Evolutionary conservation across 768 basidiomycete genomes (phyloP), one percentile per base, ranked within the genome.

Genomic region (Pisolithus marmoratus): DNA sequence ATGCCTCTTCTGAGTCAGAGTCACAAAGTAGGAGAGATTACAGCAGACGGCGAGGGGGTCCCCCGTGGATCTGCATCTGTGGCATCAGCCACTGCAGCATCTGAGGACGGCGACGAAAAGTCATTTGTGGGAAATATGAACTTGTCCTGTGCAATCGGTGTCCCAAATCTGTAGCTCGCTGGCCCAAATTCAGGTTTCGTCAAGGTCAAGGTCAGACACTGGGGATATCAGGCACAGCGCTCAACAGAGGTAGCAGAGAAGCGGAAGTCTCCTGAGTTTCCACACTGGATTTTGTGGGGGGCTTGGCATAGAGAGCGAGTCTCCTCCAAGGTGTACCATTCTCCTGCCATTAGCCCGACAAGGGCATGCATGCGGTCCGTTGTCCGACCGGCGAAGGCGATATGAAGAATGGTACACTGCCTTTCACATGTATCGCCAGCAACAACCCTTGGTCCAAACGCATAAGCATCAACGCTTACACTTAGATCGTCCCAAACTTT

Each of bases 51-150:
- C 19, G 24, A 34, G 9, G 37, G 14, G 48, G 24, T 14, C 40
- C 14, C 9, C 31, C 46, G 51, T 12, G 7, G 26, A 12, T 45
- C 41, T 4, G 20, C n/a, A 26, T 50, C 47, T 7, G 24, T 45
- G 31, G 65, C 65, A 5, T 9, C 17, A 1, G 53, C 36, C 36
- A 65, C 43, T 45, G 45, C 26, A 8, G 52, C 47, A 8, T 48
- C 50, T 14, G n/a, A n/a, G n/a, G n/a, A n/a, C n/a, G n/a, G n/a
- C n/a, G 57, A 76, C 0, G 86, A 85, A 56, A 87, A 78, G 63
- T 90, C 87, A 48, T 90, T 74, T 1, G 81, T 86, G 5, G 90
- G 89, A n/a, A 91, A 70, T 11, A 92, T 67, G 52, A 94, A 79
- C 3, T 87, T 86, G 19, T 79, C 71, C 3, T 85, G 72, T 9